Base-by-base conservation (phyloP, 495 filamentous ascomycete species). In the Cryomyces minteri region DNA sequence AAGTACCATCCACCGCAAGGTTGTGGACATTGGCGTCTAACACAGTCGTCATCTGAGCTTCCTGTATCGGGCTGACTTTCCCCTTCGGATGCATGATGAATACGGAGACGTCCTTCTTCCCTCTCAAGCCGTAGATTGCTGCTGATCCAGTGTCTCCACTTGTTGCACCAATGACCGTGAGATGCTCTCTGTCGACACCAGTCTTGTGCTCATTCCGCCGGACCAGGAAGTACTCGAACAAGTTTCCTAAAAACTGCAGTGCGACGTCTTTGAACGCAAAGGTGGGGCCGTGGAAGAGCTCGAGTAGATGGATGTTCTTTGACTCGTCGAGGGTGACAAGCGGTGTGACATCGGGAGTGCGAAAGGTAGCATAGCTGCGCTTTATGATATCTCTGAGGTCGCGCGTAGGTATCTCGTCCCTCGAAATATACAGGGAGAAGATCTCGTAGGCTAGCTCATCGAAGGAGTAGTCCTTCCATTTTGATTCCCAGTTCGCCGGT, bases 231-330 rank as follows among this genome's bases (percentile, higher is more conserved):
- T 88, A 98, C 64, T 98, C 90, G 57, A 98, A 94, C 9, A 95
- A 69, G 56, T 98, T 95, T 28, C 90, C 90, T 5, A 98, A 66
- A 52, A 93, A 85, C 54, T 94, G 86, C 28, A 95, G 62, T 5
- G 88, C 88, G 11, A 81, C 81, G 53, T 92, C 88, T 63, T 95
- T 95, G 70, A 94, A 95, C 5, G 88, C 75, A 53, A 79, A 94
- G n/a, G 76, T 95, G 2, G 86, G 88, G n/a, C 90, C 90, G 58
- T 96, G 88, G 72, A 95, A 98, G 8, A 98, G 77, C 62, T 98
- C 90, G 18, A 25, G 18, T 25, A 25, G 18, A 2, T 25, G 18
- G 6, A 95, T 59, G 57, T 84, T 76, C 51, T 74, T 71, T 46
- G 80, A 63, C 14, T 65, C 55, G 44, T 80, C 62, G 30, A 94